Evolutionary conservation across 2,329 filamentous ascomycete species (phyloP), one percentile per base, ranked within the genome.

Genomic region (Xylaria sp.): DNA sequence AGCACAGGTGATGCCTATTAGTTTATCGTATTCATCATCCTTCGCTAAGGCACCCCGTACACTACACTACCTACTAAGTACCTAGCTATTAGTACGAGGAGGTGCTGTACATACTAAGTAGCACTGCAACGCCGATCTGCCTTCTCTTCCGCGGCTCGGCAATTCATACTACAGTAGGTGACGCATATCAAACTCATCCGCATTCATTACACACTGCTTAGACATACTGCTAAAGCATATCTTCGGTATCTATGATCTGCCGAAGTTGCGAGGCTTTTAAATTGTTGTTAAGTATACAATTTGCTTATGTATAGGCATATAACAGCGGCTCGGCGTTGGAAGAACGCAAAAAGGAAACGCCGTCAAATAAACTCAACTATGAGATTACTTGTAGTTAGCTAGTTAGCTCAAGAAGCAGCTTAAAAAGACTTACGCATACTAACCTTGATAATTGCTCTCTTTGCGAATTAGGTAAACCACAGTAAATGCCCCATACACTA

Each of bases 141-240:
- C 47, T 48, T 58, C 17, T 3, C 55, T 65, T 62, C 62, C 66
- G 53, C 57, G 66, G 47, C 62, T 58, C 66, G 61, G 66, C 61
- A 68, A n/a, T 58, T 51, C 30, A 19, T 21, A 8, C 47, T 27
- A 17, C n/a, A 51, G n/a, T 21, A 51, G 2, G 42, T 27, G n/a
- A 7, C 14, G 42, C 17, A 47, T 19, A 47, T 17, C 17, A 47
- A n/a, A 19, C n/a, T 47, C 17, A 19, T 47, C 42, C 19, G 21
- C 14, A 19, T 45, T 56, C 34, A 19, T n/a, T 47, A 17, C 6
- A 47, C n/a, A 47, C 42, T 47, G 42, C 42, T 47, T 19, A 19
- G 8, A 9, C 42, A 47, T 47, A 47, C 34, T 36, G 34, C 34
- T 8, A 4, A 36, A 11, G 34, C 11, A 11, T 11, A 11, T 36